Evolutionary conservation across 2,329 filamentous ascomycete genomes (phyloP), one percentile per base, ranked within the genome.

Genomic region (Beauveria sp.): DNA sequence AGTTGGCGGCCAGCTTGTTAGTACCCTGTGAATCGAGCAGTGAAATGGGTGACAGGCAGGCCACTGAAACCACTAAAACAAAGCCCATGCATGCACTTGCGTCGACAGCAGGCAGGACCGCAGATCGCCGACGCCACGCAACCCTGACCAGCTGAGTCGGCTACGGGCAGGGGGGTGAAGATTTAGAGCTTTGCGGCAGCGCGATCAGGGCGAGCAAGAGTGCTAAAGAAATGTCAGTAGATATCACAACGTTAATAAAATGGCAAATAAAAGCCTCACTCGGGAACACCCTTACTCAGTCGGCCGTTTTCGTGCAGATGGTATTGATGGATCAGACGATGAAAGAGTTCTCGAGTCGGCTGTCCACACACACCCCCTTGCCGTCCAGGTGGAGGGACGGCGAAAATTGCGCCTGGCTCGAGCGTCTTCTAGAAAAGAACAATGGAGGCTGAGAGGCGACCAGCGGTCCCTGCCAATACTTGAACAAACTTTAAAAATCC

Each of bases 121-220:
- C 61, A 58, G 61, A 58, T 58, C 53, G 42, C 53, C 54, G 49
- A 53, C 61, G 61, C 61, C 61, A 62, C 54, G 31, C 40, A 62
- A 62, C 61, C 61, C 61, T 62, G 61, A 57, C 61, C 61, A 62
- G 61, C 61, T 62, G 61, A 62, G 54, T 53, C 61, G 28, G 34
- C 48, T 54, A 10, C 10, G 9, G 45, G 20, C 24, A 34, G 59
- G 59, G 50, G 16, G 28, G 49, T 20, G 28, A 31, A 50, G 43
- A 52, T 22, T 38, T 42, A 42, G 9, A 42, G 46, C 34, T 28
- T 55, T 10, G 42, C 43, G 24, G 34, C 16, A 51, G 46, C 22
- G 31, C 24, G 16, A 46, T 26, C 38, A 20, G 34, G 24, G 22
- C 12, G 24, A 26, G 24, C 46, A 38, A 10, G 20, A 48, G 8